A percentile compares a stretch with the other conserved stretches of the same genome.
phyloP scores from a whole-genome alignment of 1,284 basidiomycete species.

The Microbotryum scabiosae region DNA sequence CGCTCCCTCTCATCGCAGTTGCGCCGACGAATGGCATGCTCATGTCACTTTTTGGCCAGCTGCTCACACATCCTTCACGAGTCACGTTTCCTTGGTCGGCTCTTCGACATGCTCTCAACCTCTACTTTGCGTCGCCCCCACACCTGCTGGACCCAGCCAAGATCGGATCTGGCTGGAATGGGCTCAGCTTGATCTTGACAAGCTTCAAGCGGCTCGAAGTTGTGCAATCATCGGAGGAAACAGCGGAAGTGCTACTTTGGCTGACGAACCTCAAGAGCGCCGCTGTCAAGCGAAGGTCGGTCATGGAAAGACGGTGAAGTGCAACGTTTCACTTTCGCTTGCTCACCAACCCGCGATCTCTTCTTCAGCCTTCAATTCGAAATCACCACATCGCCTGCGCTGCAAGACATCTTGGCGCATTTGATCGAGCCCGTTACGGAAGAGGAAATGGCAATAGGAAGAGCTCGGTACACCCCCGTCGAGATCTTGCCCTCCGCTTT shows the following conservation, averaged over 20 bases:
- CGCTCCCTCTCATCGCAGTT: background rate
- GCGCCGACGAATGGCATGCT: slow-evolving; percentile 2
- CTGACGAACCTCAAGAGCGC: slow-evolving; percentile 4
- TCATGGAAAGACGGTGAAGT: background rate
- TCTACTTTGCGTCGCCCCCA: slow-evolving; percentile 1
- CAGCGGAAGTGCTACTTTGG: slow-evolving; percentile 1
- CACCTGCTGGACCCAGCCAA: slow-evolving; percentile 2
- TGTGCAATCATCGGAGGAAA: slow-evolving; percentile 6
- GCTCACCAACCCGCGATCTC: background rate
- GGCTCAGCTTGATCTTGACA: slow-evolving; percentile 5
- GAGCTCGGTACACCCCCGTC: background rate
- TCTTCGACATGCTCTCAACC: slow-evolving; percentile 1
- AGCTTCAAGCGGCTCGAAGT: slow-evolving; percentile 9
- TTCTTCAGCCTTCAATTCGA: slow-evolving; percentile 4
- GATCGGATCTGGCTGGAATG: slow-evolving; percentile 6
- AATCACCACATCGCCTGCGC: background rate
- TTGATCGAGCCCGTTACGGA: slow-evolving; percentile 2
- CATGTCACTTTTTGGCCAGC: slow-evolving; percentile 5
- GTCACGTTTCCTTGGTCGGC: slow-evolving; percentile 11
- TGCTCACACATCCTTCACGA: slow-evolving; percentile 4
- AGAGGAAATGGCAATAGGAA: background rate
- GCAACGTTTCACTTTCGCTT: background rate
- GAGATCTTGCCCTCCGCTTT: background rate
- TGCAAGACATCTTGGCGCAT: slow-evolving; percentile 1
- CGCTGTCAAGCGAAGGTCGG: slow-evolving; percentile 6